Conservation (phyloP, 306 rosid genomes). For the Rosa chinensis region DNA sequence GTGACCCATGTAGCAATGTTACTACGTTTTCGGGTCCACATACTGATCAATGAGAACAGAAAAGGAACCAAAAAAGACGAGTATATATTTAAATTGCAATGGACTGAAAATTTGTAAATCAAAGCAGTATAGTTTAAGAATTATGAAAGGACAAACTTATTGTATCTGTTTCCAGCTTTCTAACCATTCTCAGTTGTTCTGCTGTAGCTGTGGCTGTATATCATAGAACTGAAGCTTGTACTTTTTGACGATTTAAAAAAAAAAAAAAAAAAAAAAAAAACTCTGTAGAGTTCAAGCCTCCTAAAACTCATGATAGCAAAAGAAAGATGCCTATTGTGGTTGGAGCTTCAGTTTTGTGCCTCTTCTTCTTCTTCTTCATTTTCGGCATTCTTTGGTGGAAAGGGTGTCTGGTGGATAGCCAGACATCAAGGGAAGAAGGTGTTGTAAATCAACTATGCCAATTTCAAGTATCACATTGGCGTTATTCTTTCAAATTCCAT, state of each 20-base stretch:
- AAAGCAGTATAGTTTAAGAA: background rate
- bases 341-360: no score
- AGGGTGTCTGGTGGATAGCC: no score
- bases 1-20: conserved; percentile 21
- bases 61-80: background rate
- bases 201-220: background rate
- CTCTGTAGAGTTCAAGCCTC: no score
- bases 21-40: conserved; percentile 5
- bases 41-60: background rate
- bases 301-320: background rate
- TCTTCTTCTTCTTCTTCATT: no score
- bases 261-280: no score
- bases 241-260: no score
- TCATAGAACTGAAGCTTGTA: background rate
- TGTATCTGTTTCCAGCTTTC: background rate
- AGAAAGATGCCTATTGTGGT: no score
- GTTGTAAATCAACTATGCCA: no score
- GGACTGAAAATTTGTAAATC: background rate
- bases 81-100: background rate
- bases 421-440: no score
- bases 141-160: background rate
- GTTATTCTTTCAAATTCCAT: no score
- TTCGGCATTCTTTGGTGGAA: no score
- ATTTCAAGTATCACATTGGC: no score
- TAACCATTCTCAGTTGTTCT: background rate